A percentile compares a stretch with the other conserved stretches of the same genome.
These are phyloP conservation scores for Neurospora sp. DNA, from an alignment of 2,329 filamentous ascomycete species.

Conservation along the genomic window DNA sequence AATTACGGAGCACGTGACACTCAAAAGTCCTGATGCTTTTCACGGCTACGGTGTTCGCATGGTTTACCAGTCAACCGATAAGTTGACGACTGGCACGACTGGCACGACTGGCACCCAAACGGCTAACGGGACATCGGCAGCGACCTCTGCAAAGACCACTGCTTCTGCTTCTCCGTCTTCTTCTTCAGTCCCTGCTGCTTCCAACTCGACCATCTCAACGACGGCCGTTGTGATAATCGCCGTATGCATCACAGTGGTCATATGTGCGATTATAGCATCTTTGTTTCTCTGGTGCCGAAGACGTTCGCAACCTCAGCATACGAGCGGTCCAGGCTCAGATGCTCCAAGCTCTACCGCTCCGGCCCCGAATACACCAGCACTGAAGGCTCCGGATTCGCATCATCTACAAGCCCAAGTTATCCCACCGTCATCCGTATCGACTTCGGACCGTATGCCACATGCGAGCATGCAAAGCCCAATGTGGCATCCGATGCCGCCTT, in stretches of 20 bases:
- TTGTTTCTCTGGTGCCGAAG: neutral
- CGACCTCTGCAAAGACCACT: neutral
- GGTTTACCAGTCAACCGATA: conserved; percentile 24
- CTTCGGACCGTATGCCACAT: neutral
- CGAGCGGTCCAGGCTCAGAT: neutral
- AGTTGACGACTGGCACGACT: conserved; percentile 4
- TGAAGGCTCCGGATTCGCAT: neutral
- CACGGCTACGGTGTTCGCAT: conserved; percentile 27
- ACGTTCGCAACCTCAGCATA: neutral
- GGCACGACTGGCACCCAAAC: neutral
- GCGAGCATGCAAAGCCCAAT: neutral
- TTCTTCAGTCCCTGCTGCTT: neutral
- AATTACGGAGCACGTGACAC: conserved; percentile 12
- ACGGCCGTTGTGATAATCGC: neutral
- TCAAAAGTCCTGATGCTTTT: conserved; percentile 19
- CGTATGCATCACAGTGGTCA: neutral
- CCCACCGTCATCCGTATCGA: neutral
- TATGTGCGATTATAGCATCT: neutral
- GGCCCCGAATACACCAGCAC: neutral
- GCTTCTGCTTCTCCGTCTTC: neutral
- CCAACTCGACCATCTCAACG: neutral
- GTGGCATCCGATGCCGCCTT: neutral
- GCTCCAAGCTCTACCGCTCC: neutral
- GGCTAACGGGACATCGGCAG: neutral
- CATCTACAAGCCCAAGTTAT: neutral